Conservation (phyloP, 2,329 filamentous ascomycete species). For the Gnomoniopsis sp. region DNA sequence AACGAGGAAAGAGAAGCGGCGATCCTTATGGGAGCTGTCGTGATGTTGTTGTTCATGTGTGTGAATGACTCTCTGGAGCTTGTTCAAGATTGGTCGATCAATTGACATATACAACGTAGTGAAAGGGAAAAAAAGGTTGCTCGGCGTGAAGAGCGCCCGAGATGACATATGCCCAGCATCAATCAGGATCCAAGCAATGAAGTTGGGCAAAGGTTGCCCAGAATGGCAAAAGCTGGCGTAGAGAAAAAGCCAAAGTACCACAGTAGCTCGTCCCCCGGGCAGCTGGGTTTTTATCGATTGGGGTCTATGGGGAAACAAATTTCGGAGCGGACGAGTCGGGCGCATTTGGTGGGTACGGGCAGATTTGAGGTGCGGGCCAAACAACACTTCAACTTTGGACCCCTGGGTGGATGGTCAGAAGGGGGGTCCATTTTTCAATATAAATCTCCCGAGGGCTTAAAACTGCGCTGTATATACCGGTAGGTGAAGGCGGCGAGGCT, state of each 20-base stretch:
- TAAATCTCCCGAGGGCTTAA: constrained; percentile 16
- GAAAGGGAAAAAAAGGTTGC: not conserved
- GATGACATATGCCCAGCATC: no score
- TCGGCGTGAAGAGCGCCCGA: no score
- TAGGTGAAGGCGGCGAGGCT: not conserved
- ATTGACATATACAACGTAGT: not conserved
- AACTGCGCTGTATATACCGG: constrained; percentile 9
- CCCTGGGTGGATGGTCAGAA: not conserved
- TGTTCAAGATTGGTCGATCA: not conserved
- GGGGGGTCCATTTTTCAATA: constrained; percentile 2
- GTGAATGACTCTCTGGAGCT: not conserved
- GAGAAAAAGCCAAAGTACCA: not conserved
- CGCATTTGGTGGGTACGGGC: constrained; percentile 13
- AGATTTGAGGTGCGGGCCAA: not conserved
- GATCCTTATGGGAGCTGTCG: not conserved
- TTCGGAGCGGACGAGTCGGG: constrained; percentile 10
- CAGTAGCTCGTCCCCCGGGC: not conserved
- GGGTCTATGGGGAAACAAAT: constrained; percentile 10
- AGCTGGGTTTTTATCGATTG: constrained; percentile 5
- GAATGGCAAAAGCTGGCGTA: not conserved
- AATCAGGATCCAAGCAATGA: no score
- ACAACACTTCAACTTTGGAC: not conserved
- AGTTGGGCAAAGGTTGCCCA: not conserved
- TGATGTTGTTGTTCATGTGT: not conserved
- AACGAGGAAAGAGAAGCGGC: not conserved